Evolutionary conservation across 192 early-diverging fungal genomes (phyloP).

Genomic region (Coemansia sp.): DNA sequence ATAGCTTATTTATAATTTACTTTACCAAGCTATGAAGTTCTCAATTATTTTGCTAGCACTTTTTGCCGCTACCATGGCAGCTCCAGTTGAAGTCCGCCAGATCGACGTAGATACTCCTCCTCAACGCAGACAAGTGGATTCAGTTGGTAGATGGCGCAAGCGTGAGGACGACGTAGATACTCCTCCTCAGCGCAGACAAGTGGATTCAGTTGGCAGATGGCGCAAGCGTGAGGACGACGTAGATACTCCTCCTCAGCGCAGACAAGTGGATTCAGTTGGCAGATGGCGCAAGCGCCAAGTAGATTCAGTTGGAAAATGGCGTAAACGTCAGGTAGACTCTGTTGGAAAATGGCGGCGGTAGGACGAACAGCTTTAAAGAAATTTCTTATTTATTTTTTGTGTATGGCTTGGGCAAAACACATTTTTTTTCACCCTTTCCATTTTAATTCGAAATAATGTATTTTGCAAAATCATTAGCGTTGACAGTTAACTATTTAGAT

Average conservation of each 20-base stretch:
- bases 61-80: constrained; percentile 1
- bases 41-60: not conserved
- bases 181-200: not conserved
- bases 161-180: constrained; percentile 7
- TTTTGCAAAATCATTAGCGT: too few species aligned
- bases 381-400: too few species aligned
- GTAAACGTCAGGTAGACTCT: constrained; percentile 7
- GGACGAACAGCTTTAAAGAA: too few species aligned
- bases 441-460: too few species aligned
- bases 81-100: constrained; percentile 1
- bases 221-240: not conserved
- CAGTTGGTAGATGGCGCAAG: too few species aligned
- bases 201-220: too few species aligned
- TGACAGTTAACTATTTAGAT: too few species aligned
- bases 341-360: constrained; percentile 9
- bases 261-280: too few species aligned
- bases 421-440: too few species aligned
- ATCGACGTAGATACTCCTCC: not conserved
- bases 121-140: not conserved
- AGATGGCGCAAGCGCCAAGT: too few species aligned
- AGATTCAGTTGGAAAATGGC: too few species aligned
- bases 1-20: not conserved
- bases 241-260: not conserved
- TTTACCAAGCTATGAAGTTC: constrained; percentile 11
- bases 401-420: too few species aligned